Percentiles rank a stretch among this genome's conserved stretches.
Conservation (phyloP, 495 filamentous ascomycete genomes). For the Patellaria atrata region DNA sequence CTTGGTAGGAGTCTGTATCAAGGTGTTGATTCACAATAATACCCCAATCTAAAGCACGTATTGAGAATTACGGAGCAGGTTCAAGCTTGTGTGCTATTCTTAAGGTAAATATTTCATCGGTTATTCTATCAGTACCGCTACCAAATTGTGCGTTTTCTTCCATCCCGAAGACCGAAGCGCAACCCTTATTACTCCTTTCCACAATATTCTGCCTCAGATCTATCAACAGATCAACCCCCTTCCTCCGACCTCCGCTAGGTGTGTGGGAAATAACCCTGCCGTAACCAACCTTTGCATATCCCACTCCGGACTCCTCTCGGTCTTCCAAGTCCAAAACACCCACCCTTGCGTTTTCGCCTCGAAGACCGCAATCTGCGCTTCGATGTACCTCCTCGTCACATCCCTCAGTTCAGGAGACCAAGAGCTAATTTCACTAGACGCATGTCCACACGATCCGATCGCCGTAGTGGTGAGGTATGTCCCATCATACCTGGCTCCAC, state of each 20-base stretch:
- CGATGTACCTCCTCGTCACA: constrained; percentile 30
- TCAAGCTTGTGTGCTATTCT: too few species aligned
- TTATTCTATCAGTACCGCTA: too few species aligned
- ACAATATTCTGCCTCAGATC: constrained; percentile 4
- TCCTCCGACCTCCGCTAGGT: constrained; percentile 25
- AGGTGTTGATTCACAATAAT: too few species aligned
- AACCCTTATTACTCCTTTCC: too few species aligned
- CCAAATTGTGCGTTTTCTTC: too few species aligned
- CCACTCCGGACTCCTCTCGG: constrained; percentile 35
- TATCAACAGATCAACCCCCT: constrained; percentile 20
- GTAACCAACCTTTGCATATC: constrained; percentile 32
- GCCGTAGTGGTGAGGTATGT: constrained; percentile 26
- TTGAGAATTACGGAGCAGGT: too few species aligned
- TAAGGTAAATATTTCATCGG: too few species aligned
- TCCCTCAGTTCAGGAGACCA: constrained; percentile 27
- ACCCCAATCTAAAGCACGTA: too few species aligned
- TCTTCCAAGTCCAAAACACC: constrained; percentile 41
- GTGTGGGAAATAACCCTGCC: constrained; percentile 34
- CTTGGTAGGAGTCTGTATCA: too few species aligned
- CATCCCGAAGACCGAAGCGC: too few species aligned
- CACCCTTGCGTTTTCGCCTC: constrained; percentile 31
- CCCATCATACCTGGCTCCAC: constrained; percentile 51
- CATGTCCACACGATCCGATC: constrained; percentile 28
- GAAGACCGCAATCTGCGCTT: constrained; percentile 33
- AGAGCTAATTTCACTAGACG: constrained; percentile 26